Evolutionary conservation across 2,329 filamentous ascomycete species (phyloP), one percentile per base, ranked within the genome.

Genomic region (Colletotrichum liriopes): DNA sequence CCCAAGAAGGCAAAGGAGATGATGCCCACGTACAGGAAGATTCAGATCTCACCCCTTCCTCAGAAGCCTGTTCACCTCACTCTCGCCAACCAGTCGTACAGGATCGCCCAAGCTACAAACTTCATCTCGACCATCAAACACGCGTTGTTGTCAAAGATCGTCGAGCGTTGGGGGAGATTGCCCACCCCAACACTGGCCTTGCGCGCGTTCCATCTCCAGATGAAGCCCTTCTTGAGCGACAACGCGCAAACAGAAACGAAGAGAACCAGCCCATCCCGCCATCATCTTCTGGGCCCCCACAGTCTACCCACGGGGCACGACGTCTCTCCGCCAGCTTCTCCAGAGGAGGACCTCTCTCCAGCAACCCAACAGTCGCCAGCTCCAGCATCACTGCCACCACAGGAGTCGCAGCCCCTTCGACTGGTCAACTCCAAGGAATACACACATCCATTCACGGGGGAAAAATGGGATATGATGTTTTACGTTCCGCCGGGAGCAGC

Each of bases 301-400:
- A 11, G 18, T 18, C n/a, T 6, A 63, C 41, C n/a, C 52, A 47
- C 14, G 55, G 63, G 11, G 14, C 20, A 26, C 12, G 78, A 49
- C 77, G 77, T 5, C 74, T 81, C 14, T 82, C 81, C 8, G 79
- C 79, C 7, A 76, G 80, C 61, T 81, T 81, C 71, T 67, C 73
- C 11, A 71, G 73, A 14, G 73, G 74, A 2, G 75, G 73, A 9
- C 76, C 77, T 4, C 74, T 79, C 7, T 72, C 77, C 3, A 77
- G 77, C 29, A 77, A 75, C 2, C 79, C 81, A 5, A 80, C 79
- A 0, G 73, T 80, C 11, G 79, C 78, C 52, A 77, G 77, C 60
- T 81, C 76, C 5, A 71, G 74, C 16, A 71, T 81, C 45, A 78
- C 71, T 47, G 76, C 78, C 23, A 76, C 77, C 23, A 76, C 67